phyloP scores from a whole-genome alignment of 345 rosid genomes.

The Eutrema yunnanense region DNA sequence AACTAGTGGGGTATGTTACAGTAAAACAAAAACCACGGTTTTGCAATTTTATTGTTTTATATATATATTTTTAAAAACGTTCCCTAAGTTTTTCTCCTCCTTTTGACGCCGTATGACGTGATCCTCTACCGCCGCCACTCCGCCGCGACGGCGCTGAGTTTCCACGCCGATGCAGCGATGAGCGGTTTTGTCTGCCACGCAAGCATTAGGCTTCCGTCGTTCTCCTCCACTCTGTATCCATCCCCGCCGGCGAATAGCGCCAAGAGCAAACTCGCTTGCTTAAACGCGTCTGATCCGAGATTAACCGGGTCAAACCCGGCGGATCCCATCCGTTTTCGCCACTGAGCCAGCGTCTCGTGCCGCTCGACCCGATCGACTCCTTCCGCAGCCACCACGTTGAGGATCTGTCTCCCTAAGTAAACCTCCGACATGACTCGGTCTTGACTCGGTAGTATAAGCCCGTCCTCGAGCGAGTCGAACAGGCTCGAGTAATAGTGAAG shows the following conservation, averaged over 20 bases:
- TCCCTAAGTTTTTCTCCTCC: not conserved
- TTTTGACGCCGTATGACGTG: not conserved
- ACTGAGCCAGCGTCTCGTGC: constrained; percentile 62
- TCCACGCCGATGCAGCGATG: constrained; percentile 81
- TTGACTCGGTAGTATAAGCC: constrained; percentile 42
- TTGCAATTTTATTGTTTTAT: not conserved
- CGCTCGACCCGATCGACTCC: constrained; percentile 64
- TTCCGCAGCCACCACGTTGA: constrained; percentile 66
- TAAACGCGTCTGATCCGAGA: constrained; percentile 77
- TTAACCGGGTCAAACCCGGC: constrained; percentile 60
- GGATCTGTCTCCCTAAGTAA: constrained; percentile 59
- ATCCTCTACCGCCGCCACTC: constrained; percentile 10
- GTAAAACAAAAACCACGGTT: not conserved
- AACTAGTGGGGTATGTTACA: constrained; percentile 5
- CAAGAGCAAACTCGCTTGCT: constrained; percentile 77
- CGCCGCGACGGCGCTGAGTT: not conserved
- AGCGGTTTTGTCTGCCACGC: constrained; percentile 90
- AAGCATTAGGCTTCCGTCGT: constrained; percentile 64
- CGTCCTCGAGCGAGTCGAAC: constrained; percentile 79
- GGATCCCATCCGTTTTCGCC: constrained; percentile 47
- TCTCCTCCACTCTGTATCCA: constrained; percentile 74
- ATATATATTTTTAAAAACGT: not conserved
- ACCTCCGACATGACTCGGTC: constrained; percentile 65
- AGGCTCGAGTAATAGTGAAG: constrained; percentile 70
- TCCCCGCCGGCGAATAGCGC: constrained; percentile 63